Percentiles rank a stretch among this genome's conserved stretches.
These are phyloP conservation scores for Penicillium capsulatum DNA, from an alignment of 2,329 filamentous ascomycete species.

Conservation along the genomic window DNA sequence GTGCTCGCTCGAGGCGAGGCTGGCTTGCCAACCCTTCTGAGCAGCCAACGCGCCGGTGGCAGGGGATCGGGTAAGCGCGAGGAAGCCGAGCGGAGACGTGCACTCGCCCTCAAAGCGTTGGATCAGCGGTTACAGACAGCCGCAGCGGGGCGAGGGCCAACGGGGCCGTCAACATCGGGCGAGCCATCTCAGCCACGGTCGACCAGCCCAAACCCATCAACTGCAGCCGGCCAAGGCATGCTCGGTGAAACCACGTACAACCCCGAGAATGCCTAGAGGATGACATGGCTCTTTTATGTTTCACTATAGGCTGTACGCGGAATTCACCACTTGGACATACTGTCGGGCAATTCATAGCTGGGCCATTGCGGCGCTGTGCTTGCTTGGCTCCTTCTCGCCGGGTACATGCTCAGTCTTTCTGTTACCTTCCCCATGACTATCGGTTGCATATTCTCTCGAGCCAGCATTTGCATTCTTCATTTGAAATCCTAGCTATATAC, in stretches of 20 bases:
- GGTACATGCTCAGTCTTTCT: slow-evolving; percentile 11
- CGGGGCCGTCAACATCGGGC: slow-evolving; percentile 30
- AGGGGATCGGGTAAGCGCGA: slow-evolving; percentile 67
- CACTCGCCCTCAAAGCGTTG: slow-evolving; percentile 82
- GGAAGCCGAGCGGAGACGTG: slow-evolving; percentile 84
- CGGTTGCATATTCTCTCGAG: not conserved
- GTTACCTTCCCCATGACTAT: slow-evolving; percentile 1
- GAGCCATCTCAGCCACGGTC: slow-evolving; percentile 38
- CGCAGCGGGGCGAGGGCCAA: slow-evolving; percentile 52
- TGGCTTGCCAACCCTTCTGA: slow-evolving; percentile 57
- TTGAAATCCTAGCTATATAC: slow-evolving; percentile 9
- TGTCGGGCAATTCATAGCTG: slow-evolving; percentile 1
- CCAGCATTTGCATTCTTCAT: slow-evolving; percentile 1
- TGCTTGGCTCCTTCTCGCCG: slow-evolving; percentile 3
- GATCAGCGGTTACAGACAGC: slow-evolving; percentile 91
- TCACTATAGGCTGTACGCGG: not conserved
- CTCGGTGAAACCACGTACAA: slow-evolving; percentile 68
- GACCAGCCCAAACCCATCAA: slow-evolving; percentile 50
- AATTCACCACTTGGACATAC: slow-evolving; percentile 5
- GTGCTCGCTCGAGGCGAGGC: slow-evolving; percentile 62
- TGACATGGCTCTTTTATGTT: slow-evolving; percentile 1
- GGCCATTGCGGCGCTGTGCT: not conserved
- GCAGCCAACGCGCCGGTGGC: slow-evolving; percentile 43
- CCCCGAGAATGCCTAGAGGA: slow-evolving; percentile 52
- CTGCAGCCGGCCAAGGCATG: slow-evolving; percentile 54